Percentiles rank a stretch among this genome's conserved stretches.
Evolutionary conservation across 495 filamentous ascomycete genomes (phyloP).

Genomic region (Hypoxylon crocopeplum): DNA sequence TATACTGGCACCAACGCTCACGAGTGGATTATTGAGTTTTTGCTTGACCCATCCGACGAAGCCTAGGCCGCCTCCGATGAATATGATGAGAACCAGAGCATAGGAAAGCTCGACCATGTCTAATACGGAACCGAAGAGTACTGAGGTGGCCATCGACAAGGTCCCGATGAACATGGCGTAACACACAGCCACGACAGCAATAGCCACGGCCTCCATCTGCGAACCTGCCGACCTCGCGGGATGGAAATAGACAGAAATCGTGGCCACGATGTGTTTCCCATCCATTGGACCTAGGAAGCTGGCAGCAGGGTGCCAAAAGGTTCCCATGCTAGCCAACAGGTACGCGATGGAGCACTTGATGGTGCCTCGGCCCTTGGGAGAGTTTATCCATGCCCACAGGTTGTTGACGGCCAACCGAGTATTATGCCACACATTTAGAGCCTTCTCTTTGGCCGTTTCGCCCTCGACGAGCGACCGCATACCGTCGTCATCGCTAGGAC

Average conservation of each 20-base stretch:
- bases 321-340: conserved; percentile 84
- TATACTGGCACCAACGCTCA: conserved; percentile 89
- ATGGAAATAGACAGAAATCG: conserved; percentile 94
- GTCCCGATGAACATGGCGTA: conserved; percentile 85
- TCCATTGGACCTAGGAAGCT: conserved; percentile 81
- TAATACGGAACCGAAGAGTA: conserved; percentile 71
- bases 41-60: conserved; percentile 96
- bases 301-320: conserved; percentile 78
- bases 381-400: conserved; percentile 52
- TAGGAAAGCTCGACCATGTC: conserved; percentile 76
- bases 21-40: conserved; percentile 79
- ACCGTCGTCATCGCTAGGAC: conserved; percentile 29
- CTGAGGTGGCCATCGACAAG: conserved; percentile 84
- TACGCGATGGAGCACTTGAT: conserved; percentile 96
- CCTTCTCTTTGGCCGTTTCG: conserved; percentile 33
- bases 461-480: conserved; percentile 40
- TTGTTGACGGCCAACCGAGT: conserved; percentile 26
- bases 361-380: conserved; percentile 71
- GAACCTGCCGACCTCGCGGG: conserved; percentile 89
- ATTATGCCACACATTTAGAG: conserved; percentile 35
- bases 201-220: conserved; percentile 89
- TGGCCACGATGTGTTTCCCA: conserved; percentile 95
- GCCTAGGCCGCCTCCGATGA: conserved; percentile 87
- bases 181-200: conserved; percentile 78
- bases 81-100: conserved; percentile 80